Base-by-base conservation (phyloP, 352 stramenopile species). In the Phytophthora quininea region DNA sequence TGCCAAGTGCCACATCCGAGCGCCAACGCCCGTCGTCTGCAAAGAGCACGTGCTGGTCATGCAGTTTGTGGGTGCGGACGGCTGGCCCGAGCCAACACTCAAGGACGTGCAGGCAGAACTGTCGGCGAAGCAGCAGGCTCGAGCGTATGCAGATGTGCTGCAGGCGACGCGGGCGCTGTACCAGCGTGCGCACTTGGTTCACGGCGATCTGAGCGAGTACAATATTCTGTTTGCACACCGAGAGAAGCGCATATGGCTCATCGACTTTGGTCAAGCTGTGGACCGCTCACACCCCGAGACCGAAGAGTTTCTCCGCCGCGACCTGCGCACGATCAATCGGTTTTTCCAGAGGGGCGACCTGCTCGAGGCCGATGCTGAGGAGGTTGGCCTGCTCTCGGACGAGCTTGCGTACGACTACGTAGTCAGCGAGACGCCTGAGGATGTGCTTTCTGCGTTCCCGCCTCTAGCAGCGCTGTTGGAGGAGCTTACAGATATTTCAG, bases 201-300 rank as follows among this genome's bases (percentile, higher is more conserved):
- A 92, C 42, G 77, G 76, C 10, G 84, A 92, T 46, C 72, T 92
- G 62, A 91, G 82, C 66, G 84, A 92, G 67, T 98, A 98, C 79
- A 98, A 98, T 67, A 90, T 98, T 19, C 71, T 98, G 11, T 85
- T 92, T 31, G 58, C 71, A 43, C 58, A 65, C n/a, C 74, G 64
- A 51, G 86, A 80, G 69, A 80, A 82, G 46, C 82, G 69, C 54
- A 78, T 74, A 63, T 97, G 67, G 88, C 87, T 98, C 11, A 98
- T 98, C 67, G 93, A 98, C 68, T 97, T 98, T 80, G 90, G 88
- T 1, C 93, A 98, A 66, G 83, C 90, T 7, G 85, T 97, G 30
- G 90, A 97, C 65, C 65, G 76, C 4, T 86, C 78, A 3, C 93
- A 98, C 52, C 89, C 90, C 1, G 69, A 85, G 35, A 86, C 84